Conservation (phyloP, 805 yeast genomes). For the Limtongozyma cylindracea region DNA sequence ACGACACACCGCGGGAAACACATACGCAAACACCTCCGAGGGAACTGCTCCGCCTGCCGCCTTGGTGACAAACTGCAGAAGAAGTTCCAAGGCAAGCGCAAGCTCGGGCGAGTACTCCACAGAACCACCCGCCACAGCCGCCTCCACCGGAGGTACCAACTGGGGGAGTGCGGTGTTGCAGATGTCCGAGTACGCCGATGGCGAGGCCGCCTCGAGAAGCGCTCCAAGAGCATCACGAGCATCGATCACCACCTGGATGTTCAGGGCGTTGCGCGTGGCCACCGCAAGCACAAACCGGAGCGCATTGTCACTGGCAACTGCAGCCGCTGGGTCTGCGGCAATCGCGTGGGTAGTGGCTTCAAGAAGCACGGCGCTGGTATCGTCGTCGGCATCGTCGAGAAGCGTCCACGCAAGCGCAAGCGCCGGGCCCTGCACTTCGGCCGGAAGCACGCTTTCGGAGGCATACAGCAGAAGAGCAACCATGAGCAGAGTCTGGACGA, state of each 20-base stretch:
- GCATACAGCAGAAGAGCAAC: too few species aligned
- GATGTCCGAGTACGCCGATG: slow-evolving; percentile 16
- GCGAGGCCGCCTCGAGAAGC: slow-evolving; percentile 21
- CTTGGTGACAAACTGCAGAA: slow-evolving; percentile 21
- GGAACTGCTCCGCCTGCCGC: slow-evolving; percentile 13
- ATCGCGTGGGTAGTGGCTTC: slow-evolving; percentile 43
- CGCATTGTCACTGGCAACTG: slow-evolving; percentile 6
- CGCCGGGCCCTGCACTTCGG: slow-evolving; percentile 8
- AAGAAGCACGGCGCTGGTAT: slow-evolving; percentile 45
- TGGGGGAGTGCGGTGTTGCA: slow-evolving; percentile 28
- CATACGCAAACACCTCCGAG: slow-evolving; percentile 11
- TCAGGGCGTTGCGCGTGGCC: slow-evolving; percentile 51
- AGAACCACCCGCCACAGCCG: slow-evolving; percentile 3
- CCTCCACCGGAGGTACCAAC: slow-evolving; percentile 11
- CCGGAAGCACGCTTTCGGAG: too few species aligned
- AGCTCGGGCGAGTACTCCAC: slow-evolving; percentile 35
- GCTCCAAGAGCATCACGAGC: slow-evolving; percentile 44
- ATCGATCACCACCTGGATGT: slow-evolving; percentile 41
- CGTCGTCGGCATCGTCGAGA: slow-evolving; percentile 46
- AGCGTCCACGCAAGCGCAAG: slow-evolving; percentile 17
- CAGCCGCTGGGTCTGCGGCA: slow-evolving; percentile 6
- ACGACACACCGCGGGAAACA: slow-evolving; percentile 16
- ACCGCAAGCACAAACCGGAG: slow-evolving; percentile 33
- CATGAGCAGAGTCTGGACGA: too few species aligned
- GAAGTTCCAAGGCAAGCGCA: slow-evolving; percentile 28